Percentiles rank a stretch among this genome's conserved stretches.
phyloP scores from a whole-genome alignment of 345 rosid species.

The Eucalyptus shirleyi region DNA sequence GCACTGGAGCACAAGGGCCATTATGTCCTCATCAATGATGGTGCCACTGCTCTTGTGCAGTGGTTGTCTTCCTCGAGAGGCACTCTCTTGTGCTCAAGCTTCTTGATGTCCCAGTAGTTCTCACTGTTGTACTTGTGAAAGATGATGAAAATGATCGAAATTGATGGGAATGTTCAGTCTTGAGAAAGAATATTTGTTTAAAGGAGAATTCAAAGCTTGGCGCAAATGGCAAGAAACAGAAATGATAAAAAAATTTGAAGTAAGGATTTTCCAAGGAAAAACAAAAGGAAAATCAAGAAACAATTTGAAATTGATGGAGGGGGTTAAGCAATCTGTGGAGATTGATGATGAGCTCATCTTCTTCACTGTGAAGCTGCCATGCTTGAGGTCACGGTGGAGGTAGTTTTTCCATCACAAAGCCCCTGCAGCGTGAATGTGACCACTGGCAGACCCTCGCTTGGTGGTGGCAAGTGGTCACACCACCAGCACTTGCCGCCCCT shows the following conservation, averaged over 20 bases:
- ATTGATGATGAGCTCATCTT: not conserved
- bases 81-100: not conserved
- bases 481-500: not conserved
- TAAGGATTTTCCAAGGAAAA: not conserved
- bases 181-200: not conserved
- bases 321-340: not conserved
- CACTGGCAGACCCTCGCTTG: not conserved
- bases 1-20: too few species aligned
- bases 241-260: not conserved
- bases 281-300: not conserved
- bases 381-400: not conserved
- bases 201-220: not conserved
- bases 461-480: not conserved
- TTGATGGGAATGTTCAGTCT: not conserved
- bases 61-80: not conserved
- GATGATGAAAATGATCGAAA: not conserved
- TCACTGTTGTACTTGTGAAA: not conserved
- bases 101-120: not conserved
- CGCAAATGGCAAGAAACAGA: not conserved
- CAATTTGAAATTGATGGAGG: not conserved
- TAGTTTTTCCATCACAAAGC: not conserved
- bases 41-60: not conserved
- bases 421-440: not conserved
- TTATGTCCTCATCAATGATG: not conserved
- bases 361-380: not conserved